Evolutionary conservation across 108 stramenopile genomes (phyloP).

Genomic region (Nitzschia sp.): DNA sequence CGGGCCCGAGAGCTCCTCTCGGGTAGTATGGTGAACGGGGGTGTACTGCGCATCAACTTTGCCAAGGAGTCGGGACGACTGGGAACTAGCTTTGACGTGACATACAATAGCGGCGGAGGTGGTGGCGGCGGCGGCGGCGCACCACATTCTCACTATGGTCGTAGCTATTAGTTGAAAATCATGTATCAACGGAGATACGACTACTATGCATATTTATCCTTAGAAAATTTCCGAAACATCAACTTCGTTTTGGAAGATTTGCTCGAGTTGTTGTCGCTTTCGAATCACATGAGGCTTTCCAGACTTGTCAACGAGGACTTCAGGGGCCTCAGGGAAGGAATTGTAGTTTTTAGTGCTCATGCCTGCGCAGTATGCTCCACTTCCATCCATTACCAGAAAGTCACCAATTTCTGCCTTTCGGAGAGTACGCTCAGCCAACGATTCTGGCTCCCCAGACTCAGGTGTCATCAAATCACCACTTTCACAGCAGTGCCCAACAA

Average conservation of each 20-base stretch:
- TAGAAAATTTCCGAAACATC: conserved; percentile 19
- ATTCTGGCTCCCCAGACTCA: conserved; percentile 90
- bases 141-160: conserved; percentile 15
- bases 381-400: conserved; percentile 91
- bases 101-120: conserved; percentile 44
- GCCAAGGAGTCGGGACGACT: conserved; percentile 86
- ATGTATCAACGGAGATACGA: not conserved
- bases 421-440: conserved; percentile 77
- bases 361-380: conserved; percentile 95
- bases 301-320: conserved; percentile 66
- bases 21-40: conserved; percentile 73
- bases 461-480: conserved; percentile 96
- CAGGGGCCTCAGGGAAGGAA: conserved; percentile 95
- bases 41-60: conserved; percentile 80
- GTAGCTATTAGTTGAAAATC: not conserved
- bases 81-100: conserved; percentile 80
- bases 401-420: conserved; percentile 88
- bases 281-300: conserved; percentile 85
- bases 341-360: conserved; percentile 99
- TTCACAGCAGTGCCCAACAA: conserved; percentile 99
- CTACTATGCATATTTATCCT: not conserved
- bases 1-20: conserved; percentile 57
- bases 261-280: conserved; percentile 86
- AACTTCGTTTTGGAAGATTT: conserved; percentile 84
- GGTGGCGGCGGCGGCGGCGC: conserved; percentile 14